phyloP scores from a whole-genome alignment of 2,329 filamentous ascomycete species.

The Venturia carpophila region DNA sequence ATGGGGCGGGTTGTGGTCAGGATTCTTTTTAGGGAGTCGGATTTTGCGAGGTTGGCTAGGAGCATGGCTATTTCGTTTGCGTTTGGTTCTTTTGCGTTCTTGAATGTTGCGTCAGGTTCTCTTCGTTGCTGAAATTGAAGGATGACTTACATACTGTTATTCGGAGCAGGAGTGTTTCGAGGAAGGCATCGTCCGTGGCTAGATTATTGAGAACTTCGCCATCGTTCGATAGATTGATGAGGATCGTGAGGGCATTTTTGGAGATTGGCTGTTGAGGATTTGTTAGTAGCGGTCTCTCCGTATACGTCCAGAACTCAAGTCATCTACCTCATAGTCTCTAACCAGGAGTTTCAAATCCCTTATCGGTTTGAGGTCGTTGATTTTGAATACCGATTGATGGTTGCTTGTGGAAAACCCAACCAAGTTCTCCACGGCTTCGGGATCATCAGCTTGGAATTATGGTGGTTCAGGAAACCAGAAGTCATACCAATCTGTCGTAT shows the following conservation, averaged over 20 bases:
- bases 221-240: slow-evolving; percentile 79
- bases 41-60: slow-evolving; percentile 83
- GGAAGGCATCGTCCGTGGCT: slow-evolving; percentile 70
- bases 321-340: slow-evolving; percentile 65
- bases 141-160: slow-evolving; percentile 61
- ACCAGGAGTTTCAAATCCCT: slow-evolving; percentile 82
- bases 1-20: slow-evolving; percentile 59
- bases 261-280: slow-evolving; percentile 60
- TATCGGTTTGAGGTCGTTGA: slow-evolving; percentile 66
- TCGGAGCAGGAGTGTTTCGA: slow-evolving; percentile 63
- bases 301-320: background rate
- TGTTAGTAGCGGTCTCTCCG: background rate
- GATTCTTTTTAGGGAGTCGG: slow-evolving; percentile 61
- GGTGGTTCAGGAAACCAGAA: background rate
- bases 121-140: slow-evolving; percentile 16
- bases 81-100: slow-evolving; percentile 68
- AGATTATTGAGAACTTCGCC: slow-evolving; percentile 64
- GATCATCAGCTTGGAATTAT: slow-evolving; percentile 12
- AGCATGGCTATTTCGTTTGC: slow-evolving; percentile 86
- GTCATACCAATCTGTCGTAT: slow-evolving; percentile 67
- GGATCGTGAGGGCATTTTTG: slow-evolving; percentile 84
- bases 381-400: slow-evolving; percentile 70
- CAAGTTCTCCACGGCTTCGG: slow-evolving; percentile 69
- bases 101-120: slow-evolving; percentile 15
- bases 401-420: slow-evolving; percentile 74